Percentiles rank a stretch among this genome's conserved stretches.
Evolutionary conservation across 176 grass and related monocot species (phyloP).

Genomic region (Pontederia paniculata): DNA sequence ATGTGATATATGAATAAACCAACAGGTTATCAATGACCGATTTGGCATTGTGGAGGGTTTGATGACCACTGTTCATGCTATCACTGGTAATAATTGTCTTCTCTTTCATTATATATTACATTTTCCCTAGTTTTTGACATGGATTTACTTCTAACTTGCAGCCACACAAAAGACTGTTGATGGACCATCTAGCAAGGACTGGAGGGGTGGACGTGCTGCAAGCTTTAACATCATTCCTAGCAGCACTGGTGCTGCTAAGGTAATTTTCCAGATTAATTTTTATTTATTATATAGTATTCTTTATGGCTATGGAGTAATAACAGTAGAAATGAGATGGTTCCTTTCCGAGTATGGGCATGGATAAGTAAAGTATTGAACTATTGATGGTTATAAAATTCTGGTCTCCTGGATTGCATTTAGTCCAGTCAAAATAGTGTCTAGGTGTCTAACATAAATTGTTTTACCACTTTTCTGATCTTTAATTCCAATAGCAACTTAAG

Average conservation of each 20-base stretch:
- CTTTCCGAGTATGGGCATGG: too few species aligned
- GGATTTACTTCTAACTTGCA: neutral
- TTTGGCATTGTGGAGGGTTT: slow-evolving; percentile 11
- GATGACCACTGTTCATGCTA: slow-evolving; percentile 9
- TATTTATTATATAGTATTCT: too few species aligned
- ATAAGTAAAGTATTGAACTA: too few species aligned
- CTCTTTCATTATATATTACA: neutral
- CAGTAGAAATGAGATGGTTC: too few species aligned
- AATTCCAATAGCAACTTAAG: too few species aligned
- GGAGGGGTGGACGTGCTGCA: slow-evolving; percentile 18
- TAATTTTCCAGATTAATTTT: too few species aligned
- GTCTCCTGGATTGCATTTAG: too few species aligned
- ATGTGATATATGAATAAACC: neutral
- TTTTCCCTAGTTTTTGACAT: neutral
- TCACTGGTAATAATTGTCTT: neutral
- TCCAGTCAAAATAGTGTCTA: too few species aligned
- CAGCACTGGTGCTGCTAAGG: slow-evolving; percentile 16
- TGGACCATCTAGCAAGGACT: slow-evolving; percentile 14
- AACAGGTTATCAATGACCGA: slow-evolving; percentile 4
- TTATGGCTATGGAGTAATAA: too few species aligned
- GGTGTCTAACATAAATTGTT: too few species aligned
- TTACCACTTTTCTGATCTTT: too few species aligned
- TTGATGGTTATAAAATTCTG: too few species aligned
- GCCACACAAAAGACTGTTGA: slow-evolving; percentile 17
- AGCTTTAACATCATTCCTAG: slow-evolving; percentile 16